phyloP scores from a whole-genome alignment of 805 yeast genomes.

The Zygoascus tannicola region DNA sequence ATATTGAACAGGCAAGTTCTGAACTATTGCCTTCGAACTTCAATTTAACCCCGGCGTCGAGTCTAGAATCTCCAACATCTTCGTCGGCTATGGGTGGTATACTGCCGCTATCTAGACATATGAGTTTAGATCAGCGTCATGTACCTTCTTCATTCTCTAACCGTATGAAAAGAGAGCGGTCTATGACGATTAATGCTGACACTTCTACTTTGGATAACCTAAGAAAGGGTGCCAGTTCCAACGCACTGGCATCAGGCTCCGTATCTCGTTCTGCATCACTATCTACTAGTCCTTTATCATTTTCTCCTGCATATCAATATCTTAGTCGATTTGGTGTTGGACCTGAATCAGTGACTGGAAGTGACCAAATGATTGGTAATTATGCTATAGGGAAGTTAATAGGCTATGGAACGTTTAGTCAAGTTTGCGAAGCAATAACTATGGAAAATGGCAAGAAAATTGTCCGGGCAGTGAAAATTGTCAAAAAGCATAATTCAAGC shows the following conservation, averaged over 20 bases:
- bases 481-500: slow-evolving; percentile 31
- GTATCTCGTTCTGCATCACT: slow-evolving; percentile 5
- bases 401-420: slow-evolving; percentile 89
- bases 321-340: slow-evolving; percentile 14
- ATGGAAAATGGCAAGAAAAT: slow-evolving; percentile 20
- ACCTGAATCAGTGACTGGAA: slow-evolving; percentile 3
- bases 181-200: slow-evolving; percentile 13
- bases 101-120: not conserved
- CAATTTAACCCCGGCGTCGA: not conserved
- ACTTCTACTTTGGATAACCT: not conserved
- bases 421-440: slow-evolving; percentile 57
- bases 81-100: not conserved
- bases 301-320: slow-evolving; percentile 19
- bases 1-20: slow-evolving; percentile 6
- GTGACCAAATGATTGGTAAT: slow-evolving; percentile 43
- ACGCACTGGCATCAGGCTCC: not conserved
- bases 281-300: slow-evolving; percentile 8
- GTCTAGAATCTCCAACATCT: not conserved
- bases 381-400: slow-evolving; percentile 59
- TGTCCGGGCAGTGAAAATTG: slow-evolving; percentile 50
- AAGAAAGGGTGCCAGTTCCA: not conserved
- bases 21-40: not conserved
- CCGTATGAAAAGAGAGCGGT: slow-evolving; percentile 12
- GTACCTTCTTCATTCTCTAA: slow-evolving; percentile 1
- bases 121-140: not conserved